Evolutionary conservation across 169 alveolate species (phyloP).

Genomic region (Plasmodium vinckei): DNA sequence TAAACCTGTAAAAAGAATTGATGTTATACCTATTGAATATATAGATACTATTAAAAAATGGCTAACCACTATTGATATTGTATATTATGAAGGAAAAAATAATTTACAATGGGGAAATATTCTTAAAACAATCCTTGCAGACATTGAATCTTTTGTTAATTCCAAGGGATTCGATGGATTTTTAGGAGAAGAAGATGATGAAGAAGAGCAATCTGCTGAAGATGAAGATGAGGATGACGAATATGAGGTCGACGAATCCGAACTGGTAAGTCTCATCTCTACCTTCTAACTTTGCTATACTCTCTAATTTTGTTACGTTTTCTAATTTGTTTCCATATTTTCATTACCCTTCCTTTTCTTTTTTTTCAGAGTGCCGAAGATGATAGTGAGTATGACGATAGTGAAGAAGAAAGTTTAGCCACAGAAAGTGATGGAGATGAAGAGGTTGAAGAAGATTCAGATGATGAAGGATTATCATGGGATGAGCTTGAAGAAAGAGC

Average conservation of each 20-base stretch:
- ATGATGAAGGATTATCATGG: constrained; percentile 91
- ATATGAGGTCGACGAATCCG: constrained; percentile 82
- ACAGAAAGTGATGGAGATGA: constrained; percentile 90
- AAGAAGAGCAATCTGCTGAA: constrained; percentile 85
- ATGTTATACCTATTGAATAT: constrained; percentile 95
- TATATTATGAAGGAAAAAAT: constrained; percentile 93
- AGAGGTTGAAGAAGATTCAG: constrained; percentile 89
- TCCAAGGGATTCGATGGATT: constrained; percentile 91
- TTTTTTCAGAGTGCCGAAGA: constrained; percentile 78
- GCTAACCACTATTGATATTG: constrained; percentile 92
- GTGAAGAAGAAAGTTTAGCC: constrained; percentile 85
- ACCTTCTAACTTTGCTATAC: background rate
- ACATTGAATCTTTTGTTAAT: constrained; percentile 89
- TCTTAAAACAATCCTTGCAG: constrained; percentile 88
- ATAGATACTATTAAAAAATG: constrained; percentile 94
- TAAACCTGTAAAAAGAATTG: constrained; percentile 94
- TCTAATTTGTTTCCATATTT: background rate
- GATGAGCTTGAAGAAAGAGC: constrained; percentile 89
- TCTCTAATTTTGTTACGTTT: background rate
- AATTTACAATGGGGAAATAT: constrained; percentile 93
- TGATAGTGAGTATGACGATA: constrained; percentile 82
- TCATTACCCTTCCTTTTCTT: background rate
- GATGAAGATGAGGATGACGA: constrained; percentile 89
- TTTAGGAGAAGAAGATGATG: constrained; percentile 90
- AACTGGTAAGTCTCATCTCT: constrained; percentile 65